Conservation (phyloP, 257 asterid genomes). For the Jasminum sambac region DNA sequence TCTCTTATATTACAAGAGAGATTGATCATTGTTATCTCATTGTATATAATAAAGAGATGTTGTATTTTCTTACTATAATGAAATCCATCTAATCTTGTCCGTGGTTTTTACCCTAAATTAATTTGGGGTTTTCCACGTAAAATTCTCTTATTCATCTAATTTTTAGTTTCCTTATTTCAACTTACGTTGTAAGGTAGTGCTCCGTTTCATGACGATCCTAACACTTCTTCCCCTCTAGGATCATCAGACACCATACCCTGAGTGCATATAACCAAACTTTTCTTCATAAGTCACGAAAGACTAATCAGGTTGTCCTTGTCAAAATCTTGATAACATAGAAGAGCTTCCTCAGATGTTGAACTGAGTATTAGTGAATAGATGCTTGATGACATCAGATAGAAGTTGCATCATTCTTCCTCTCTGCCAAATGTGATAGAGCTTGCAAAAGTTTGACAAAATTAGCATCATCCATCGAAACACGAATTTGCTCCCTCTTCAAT, state of each 20-base stretch:
- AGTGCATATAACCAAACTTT: slow-evolving; percentile 47
- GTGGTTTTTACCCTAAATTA: no score
- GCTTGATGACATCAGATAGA: slow-evolving; percentile 77
- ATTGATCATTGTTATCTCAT: no score
- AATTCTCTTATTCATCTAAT: no score
- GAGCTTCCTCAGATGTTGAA: slow-evolving; percentile 73
- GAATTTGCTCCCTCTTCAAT: slow-evolving; percentile 49
- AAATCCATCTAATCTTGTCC: no score
- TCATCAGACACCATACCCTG: slow-evolving; percentile 43
- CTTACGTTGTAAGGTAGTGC: no score
- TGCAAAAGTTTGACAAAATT: slow-evolving; percentile 58
- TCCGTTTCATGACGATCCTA: no score
- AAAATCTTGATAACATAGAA: slow-evolving; percentile 53
- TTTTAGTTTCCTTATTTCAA: no score
- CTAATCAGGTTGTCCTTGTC: slow-evolving; percentile 37
- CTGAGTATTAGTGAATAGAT: slow-evolving; percentile 70
- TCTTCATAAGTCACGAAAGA: slow-evolving; percentile 56
- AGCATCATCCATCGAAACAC: slow-evolving; percentile 36
- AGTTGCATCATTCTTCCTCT: slow-evolving; percentile 36
- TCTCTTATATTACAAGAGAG: no score
- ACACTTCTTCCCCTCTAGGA: slow-evolving; percentile 46
- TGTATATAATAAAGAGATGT: no score
- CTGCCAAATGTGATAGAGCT: slow-evolving; percentile 67
- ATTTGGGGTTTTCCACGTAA: no score
- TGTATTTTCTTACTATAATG: no score